phyloP scores from a whole-genome alignment of 177 flowering plant genomes.

The Vitis hybrid region DNA sequence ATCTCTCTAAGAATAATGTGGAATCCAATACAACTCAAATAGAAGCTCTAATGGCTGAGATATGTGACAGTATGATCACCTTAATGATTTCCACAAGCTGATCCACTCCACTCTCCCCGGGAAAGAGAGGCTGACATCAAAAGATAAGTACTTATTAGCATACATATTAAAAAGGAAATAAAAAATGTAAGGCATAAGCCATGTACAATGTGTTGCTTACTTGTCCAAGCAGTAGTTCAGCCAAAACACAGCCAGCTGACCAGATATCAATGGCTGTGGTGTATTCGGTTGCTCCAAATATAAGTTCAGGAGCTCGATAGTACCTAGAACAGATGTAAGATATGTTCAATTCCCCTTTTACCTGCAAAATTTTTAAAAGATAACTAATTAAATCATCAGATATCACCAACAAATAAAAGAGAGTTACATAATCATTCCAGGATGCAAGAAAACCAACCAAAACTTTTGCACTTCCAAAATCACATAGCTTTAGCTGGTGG shows the following conservation, averaged over 20 bases:
- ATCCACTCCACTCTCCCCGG: conserved; percentile 83
- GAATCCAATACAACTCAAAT: not conserved
- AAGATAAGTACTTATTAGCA: conserved; percentile 10
- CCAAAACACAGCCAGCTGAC: conserved; percentile 92
- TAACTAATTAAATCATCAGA: not conserved
- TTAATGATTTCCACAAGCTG: conserved; percentile 71
- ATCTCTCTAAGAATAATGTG: not conserved
- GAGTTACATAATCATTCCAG: not conserved
- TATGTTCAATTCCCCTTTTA: conserved; percentile 84
- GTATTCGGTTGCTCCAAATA: conserved; percentile 90
- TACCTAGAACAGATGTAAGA: conserved; percentile 93
- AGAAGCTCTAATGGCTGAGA: not conserved
- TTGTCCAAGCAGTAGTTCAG: conserved; percentile 85
- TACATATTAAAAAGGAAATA: not conserved
- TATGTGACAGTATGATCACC: conserved; percentile 25
- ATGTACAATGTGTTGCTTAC: conserved; percentile 24
- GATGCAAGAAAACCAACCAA: conserved; percentile 49
- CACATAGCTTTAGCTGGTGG: conserved; percentile 86
- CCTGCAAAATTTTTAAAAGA: conserved; percentile 33
- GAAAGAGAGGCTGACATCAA: conserved; percentile 66
- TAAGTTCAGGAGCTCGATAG: conserved; percentile 91
- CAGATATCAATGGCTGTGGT: conserved; percentile 88
- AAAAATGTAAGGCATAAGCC: conserved; percentile 1
- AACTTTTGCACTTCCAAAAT: conserved; percentile 95
- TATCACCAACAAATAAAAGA: not conserved